Conservation (phyloP, 192 early-diverging fungal species). For the Rhizoclosmatium globosum region DNA sequence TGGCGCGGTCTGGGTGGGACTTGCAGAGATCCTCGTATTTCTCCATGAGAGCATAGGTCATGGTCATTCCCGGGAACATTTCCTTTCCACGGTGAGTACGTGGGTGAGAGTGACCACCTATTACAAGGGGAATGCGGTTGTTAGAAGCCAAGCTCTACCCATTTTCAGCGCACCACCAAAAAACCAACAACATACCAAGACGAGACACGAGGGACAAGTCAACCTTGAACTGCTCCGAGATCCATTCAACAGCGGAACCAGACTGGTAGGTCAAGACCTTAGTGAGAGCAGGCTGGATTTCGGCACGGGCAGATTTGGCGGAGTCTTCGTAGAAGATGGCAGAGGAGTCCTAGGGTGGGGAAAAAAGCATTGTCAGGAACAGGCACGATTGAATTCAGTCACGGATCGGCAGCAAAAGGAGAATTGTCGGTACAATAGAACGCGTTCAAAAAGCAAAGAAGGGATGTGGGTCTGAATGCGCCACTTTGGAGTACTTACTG, state of each 20-base stretch:
- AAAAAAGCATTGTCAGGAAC: background rate
- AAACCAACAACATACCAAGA: constrained; percentile 55
- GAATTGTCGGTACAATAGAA: background rate
- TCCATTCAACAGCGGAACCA: constrained; percentile 90
- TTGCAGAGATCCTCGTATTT: constrained; percentile 75
- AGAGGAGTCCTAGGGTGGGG: constrained; percentile 71
- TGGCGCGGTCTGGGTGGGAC: constrained; percentile 72
- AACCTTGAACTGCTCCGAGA: constrained; percentile 87
- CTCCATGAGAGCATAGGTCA: constrained; percentile 90
- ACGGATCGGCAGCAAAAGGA: background rate
- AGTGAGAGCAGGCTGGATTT: constrained; percentile 81
- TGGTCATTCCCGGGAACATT: constrained; percentile 85
- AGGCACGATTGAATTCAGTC: background rate
- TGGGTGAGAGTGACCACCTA: constrained; percentile 88
- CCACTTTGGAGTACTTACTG: constrained; percentile 46
- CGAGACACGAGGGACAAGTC: constrained; percentile 89
- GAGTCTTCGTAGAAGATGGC: constrained; percentile 89
- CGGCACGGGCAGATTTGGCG: constrained; percentile 84
- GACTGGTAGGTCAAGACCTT: constrained; percentile 87
- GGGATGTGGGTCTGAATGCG: background rate
- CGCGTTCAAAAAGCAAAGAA: constrained; percentile 20
- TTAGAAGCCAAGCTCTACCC: background rate
- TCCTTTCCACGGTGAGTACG: constrained; percentile 90
- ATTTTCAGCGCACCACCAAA: background rate
- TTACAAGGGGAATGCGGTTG: background rate